phyloP scores from a whole-genome alignment of 257 asterid genomes.

The Fraxinus americana region DNA sequence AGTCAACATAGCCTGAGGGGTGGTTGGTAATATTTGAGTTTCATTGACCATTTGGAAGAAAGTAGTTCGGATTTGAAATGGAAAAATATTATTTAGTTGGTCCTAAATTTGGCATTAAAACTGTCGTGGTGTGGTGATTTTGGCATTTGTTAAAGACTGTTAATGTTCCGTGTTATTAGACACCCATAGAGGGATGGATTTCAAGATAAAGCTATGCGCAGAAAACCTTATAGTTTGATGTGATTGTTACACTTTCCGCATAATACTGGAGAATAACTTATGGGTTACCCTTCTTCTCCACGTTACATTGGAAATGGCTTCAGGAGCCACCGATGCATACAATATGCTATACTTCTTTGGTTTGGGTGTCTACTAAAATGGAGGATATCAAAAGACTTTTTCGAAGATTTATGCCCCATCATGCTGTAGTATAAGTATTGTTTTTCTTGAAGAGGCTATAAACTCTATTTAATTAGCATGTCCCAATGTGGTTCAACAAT shows the following conservation, averaged over 20 bases:
- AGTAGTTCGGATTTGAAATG: not conserved
- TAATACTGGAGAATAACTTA: not conserved
- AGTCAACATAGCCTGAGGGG: not conserved
- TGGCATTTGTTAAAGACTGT: not conserved
- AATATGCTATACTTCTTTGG: not conserved
- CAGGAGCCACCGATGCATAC: not conserved
- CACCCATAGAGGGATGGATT: not conserved
- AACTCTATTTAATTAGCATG: not conserved
- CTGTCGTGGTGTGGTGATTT: not conserved
- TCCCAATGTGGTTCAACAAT: not conserved
- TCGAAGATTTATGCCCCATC: not conserved
- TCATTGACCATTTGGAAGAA: not conserved
- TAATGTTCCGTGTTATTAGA: not conserved
- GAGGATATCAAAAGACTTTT: not conserved
- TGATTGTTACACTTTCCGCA: not conserved
- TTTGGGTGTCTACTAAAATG: not conserved
- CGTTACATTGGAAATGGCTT: not conserved
- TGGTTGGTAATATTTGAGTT: not conserved
- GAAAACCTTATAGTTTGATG: not conserved
- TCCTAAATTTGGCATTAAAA: not conserved
- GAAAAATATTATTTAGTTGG: not conserved
- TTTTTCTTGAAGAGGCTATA: not conserved
- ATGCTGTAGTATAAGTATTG: not conserved
- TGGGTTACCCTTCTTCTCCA: not conserved
- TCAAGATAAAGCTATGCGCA: not conserved